Evolutionary conservation across 169 alveolate species (phyloP), one percentile per base, ranked within the genome.

Genomic region (Neospora caninum): DNA sequence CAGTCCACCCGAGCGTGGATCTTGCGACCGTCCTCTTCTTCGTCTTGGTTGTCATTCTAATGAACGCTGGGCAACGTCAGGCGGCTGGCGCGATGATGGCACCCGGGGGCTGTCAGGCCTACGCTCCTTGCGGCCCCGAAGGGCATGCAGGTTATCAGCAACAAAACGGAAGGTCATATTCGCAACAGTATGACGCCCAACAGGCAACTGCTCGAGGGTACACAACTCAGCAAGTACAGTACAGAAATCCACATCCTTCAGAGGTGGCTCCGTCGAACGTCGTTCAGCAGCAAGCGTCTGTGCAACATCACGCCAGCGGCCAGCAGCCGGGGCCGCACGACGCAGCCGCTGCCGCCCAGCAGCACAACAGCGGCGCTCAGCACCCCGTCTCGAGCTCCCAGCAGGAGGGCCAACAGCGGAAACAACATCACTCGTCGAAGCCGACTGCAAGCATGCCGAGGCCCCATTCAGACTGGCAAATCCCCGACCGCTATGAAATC

Each of bases 401-500:
- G 73, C 73, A 92, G 13, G 91, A 92, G 1, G 87, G 82, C 84
- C 94, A 92, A 80, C 86, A 88, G 25, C 80, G 82, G 87, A 54
- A 80, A 29, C 92, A 88, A 20, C 92, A 86, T 16, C 80, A 39
- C n/a, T 88, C 86, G 16, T 22, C 88, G 58, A 88, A 80, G 41
- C 88, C 88, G 7, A 73, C 95, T 36, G 92, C 95, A 20, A 88
- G 94, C 88, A 94, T 94, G 91, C 96, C 96, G 18, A 84, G 88
- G 70, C 94, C 96, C 27, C 91, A 91, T 53, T 80, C 94, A 42
- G 96, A 94, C 80, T 94, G 96, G 96, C 93, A 92, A 91, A 54
- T 94, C 25, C 98, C 98, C 0, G 98, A 97, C 49, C 96, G 98
- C 87, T 98, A 98, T 86, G 97, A 97, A 94, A 95, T 98, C n/a